Base-by-base conservation (phyloP, 371 early-diverging fungal species). In the Mortierella sp. region DNA sequence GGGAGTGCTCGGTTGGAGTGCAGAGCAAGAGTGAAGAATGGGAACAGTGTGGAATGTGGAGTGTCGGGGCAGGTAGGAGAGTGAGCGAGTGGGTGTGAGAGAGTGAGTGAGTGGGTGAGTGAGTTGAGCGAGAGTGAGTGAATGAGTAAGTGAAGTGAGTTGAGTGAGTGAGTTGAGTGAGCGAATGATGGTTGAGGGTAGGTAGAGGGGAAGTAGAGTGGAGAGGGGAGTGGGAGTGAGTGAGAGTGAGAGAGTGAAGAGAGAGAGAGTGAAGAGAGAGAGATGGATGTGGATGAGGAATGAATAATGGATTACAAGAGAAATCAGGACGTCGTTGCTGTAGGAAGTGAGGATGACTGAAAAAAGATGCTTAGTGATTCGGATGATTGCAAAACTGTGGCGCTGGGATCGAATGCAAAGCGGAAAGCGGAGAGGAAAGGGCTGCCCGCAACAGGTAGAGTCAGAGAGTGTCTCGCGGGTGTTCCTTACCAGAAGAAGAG, bases 191-290 rank as follows among this genome's bases (percentile, higher is more conserved):
- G 18, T 16, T n/a, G 28, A 19, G 25, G 16, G 18, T 44, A 12
- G 23, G 48, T 26, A 46, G 9, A 23, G 1, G 28, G 7, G 43
- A 46, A 21, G 47, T n/a, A 19, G 47, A 9, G 19, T n/a, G 19
- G 50, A 25, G 9, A 12, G 11, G n/a, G 29, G 21, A 16, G 12
- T 4, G 19, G 15, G 62, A n/a, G n/a, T n/a, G n/a, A n/a, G n/a
- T 37, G 63, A 53, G 63, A 44, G 37, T 43, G 52, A 29, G 21
- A 19, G 37, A 47, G 48, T 52, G 23, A 11, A 48, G 29, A 9
- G 19, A 50, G n/a, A n/a, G n/a, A 48, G 29, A 61, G 29, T 11
- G 43, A 55, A 29, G 55, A 43, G 51, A 19, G 51, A 51, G 51
- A 11, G 51, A 51, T 7, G 51, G n/a, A 9, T 46, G 46, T n/a